Percentiles rank a stretch among this genome's conserved stretches.
phyloP scores from a whole-genome alignment of 2,329 filamentous ascomycete species.

The Metarhizium robertsii region DNA sequence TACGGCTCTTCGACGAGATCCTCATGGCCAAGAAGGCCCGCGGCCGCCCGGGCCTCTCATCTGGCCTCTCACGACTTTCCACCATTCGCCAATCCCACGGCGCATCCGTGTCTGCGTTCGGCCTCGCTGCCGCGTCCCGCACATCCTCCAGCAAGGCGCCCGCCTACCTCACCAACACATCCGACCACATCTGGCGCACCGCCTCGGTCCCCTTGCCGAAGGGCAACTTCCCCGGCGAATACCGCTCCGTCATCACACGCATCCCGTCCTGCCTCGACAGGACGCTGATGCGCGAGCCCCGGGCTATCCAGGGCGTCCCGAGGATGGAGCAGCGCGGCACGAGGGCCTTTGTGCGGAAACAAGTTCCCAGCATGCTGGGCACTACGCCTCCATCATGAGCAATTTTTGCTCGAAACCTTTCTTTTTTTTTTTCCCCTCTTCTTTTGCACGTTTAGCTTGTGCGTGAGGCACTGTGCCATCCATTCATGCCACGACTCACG shows the following conservation, averaged over 20 bases:
- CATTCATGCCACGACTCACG: too few relatives aligned
- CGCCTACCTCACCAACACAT: conserved; percentile 60
- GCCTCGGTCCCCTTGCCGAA: conserved; percentile 51
- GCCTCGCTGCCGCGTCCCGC: conserved; percentile 25
- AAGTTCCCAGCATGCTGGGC: conserved; percentile 41
- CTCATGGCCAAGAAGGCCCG: conserved; percentile 67
- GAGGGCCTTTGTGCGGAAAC: conserved; percentile 44
- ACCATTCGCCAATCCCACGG: conserved; percentile 49
- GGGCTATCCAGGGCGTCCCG: conserved; percentile 83
- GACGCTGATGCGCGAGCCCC: conserved; percentile 82
- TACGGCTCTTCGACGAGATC: conserved; percentile 76
- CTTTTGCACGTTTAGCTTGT: background rate
- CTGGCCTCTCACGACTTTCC: conserved; percentile 52
- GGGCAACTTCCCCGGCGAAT: conserved; percentile 54
- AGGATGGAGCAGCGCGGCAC: conserved; percentile 43
- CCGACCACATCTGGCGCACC: conserved; percentile 73
- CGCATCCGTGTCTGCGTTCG: conserved; percentile 25
- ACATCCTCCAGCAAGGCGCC: conserved; percentile 31
- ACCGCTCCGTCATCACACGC: conserved; percentile 49
- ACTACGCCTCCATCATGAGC: conserved; percentile 29
- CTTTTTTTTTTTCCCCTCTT: too few relatives aligned
- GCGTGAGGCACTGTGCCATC: background rate
- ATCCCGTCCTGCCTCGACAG: conserved; percentile 79
- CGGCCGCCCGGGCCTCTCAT: conserved; percentile 56
- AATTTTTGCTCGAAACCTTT: background rate